These are phyloP conservation scores for Paecilomyces formosus DNA, from an alignment of 2,329 filamentous ascomycete species.

Conservation along the genomic window DNA sequence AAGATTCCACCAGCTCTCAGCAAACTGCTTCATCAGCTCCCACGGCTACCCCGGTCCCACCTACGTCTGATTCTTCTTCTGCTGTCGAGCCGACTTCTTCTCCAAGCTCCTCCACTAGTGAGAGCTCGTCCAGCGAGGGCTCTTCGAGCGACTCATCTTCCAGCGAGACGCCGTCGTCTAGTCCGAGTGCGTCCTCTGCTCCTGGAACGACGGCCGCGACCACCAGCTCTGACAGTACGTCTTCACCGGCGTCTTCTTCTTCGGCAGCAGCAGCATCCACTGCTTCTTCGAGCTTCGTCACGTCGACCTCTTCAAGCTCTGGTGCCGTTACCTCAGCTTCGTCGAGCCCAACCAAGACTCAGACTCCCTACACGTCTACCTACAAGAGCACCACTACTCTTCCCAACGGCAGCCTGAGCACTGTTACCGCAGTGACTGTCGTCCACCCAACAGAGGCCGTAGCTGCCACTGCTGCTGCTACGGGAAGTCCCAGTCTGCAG, in stretches of 20 bases:
- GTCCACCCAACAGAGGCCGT: slow-evolving; percentile 29
- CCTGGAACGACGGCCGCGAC: slow-evolving; percentile 11
- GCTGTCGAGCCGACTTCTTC: neutral
- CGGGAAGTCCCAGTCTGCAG: slow-evolving; percentile 31
- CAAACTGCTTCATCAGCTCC: neutral
- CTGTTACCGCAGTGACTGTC: slow-evolving; percentile 39
- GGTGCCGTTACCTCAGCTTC: slow-evolving; percentile 14
- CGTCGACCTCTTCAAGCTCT: slow-evolving; percentile 8
- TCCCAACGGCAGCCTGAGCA: slow-evolving; percentile 33
- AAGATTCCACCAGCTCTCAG: slow-evolving; percentile 4
- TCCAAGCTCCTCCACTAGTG: neutral
- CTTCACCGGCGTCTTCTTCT: neutral
- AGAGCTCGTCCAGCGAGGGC: neutral
- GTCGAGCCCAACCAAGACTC: slow-evolving; percentile 12
- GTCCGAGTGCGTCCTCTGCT: slow-evolving; percentile 8
- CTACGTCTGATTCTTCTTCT: slow-evolving; percentile 9
- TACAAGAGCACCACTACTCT: slow-evolving; percentile 34
- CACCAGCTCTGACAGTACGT: slow-evolving; percentile 7
- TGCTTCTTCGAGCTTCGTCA: slow-evolving; percentile 1
- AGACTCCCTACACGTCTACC: slow-evolving; percentile 28
- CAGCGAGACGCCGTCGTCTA: neutral
- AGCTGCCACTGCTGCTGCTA: slow-evolving; percentile 14
- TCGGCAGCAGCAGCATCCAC: neutral
- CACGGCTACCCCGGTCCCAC: neutral
- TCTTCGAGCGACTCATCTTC: neutral